These are phyloP conservation scores for Allium cepa DNA, from an alignment of 106 monocot genomes.

Conservation along the genomic window DNA sequence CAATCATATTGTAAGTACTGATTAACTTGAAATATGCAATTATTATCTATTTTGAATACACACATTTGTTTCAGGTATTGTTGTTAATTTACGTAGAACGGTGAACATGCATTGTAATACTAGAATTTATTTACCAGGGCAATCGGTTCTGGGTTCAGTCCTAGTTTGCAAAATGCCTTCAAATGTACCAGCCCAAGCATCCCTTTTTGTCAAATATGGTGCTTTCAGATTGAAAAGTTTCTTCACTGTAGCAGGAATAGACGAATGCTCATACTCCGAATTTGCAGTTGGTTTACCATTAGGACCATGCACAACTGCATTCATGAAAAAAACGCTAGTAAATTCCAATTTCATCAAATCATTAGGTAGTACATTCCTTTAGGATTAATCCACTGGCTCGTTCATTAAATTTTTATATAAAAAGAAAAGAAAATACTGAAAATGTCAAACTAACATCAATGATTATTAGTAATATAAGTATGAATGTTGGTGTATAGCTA, in stretches of 20 bases:
- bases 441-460: too few relatives aligned
- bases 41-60: too few relatives aligned
- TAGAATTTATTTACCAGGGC: conserved; percentile 36
- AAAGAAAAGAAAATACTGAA: too few relatives aligned
- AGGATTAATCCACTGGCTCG: too few relatives aligned
- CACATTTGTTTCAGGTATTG: too few relatives aligned
- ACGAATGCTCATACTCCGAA: conserved; percentile 85
- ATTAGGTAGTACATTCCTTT: neutral
- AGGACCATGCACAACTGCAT: conserved; percentile 70
- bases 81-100: too few relatives aligned
- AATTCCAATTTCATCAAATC: neutral
- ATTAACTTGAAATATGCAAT: too few relatives aligned
- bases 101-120: too few relatives aligned
- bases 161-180: conserved; percentile 49
- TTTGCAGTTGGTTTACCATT: conserved; percentile 55
- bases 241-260: conserved; percentile 76
- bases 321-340: neutral
- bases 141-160: conserved; percentile 73
- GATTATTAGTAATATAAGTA: too few relatives aligned
- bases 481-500: too few relatives aligned
- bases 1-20: neutral
- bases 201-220: conserved; percentile 57
- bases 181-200: conserved; percentile 81
- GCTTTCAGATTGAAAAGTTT: conserved; percentile 58
- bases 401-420: too few relatives aligned